A percentile compares a stretch with the other conserved stretches of the same genome.
Conservation (phyloP, 768 basidiomycete genomes). For the Termitomyces sp. region DNA sequence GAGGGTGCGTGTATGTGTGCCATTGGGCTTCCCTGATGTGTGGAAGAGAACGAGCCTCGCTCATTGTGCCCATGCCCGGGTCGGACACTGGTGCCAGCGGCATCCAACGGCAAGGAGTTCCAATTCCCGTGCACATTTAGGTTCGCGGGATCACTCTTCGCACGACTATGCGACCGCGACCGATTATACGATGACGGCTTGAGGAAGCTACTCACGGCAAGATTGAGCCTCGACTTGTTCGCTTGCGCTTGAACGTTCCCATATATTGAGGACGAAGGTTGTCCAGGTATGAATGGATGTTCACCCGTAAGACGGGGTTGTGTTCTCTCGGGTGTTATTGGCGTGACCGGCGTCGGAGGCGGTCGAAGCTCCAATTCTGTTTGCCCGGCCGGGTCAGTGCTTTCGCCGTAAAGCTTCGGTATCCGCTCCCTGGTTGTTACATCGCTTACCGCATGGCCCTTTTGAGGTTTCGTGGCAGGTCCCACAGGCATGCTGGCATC, state of each 20-base stretch:
- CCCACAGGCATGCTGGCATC: slow-evolving; percentile 36
- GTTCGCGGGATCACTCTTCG: slow-evolving; percentile 32
- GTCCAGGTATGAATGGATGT: slow-evolving; percentile 12
- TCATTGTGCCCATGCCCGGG: not conserved
- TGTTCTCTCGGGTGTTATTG: slow-evolving; percentile 11
- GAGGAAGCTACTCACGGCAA: slow-evolving; percentile 37
- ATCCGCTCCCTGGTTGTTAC: slow-evolving; percentile 14
- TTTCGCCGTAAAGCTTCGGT: slow-evolving; percentile 14
- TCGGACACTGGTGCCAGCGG: not conserved
- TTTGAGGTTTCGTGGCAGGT: slow-evolving; percentile 15
- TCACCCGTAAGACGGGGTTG: slow-evolving; percentile 12
- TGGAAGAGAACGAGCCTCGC: not conserved
- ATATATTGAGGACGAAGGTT: slow-evolving; percentile 9
- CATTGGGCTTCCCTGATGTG: not conserved
- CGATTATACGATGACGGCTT: slow-evolving; percentile 23
- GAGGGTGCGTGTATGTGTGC: not conserved
- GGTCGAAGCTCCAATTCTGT: slow-evolving; percentile 13
- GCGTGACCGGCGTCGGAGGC: slow-evolving; percentile 7
- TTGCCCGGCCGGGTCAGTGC: slow-evolving; percentile 10
- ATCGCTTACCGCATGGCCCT: slow-evolving; percentile 15
- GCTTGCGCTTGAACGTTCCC: slow-evolving; percentile 11
- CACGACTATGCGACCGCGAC: slow-evolving; percentile 27
- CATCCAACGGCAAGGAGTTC: slow-evolving; percentile 4
- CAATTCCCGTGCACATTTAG: not conserved
- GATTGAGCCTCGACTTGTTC: slow-evolving; percentile 34